Base-by-base conservation (phyloP, 1,139 yeast genomes). In the Geotrichum macrosporum region DNA sequence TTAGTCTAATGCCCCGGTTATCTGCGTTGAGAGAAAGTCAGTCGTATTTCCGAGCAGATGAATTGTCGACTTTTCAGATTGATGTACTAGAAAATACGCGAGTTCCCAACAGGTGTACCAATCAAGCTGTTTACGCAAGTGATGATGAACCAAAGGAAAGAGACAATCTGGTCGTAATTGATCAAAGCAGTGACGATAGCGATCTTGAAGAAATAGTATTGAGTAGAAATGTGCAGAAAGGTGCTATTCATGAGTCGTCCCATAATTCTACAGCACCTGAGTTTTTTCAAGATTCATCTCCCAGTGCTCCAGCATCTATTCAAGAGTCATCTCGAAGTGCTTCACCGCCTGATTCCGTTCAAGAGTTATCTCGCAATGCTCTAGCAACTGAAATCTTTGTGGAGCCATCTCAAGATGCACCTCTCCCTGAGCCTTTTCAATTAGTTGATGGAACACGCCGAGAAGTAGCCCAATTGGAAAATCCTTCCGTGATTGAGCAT, bases 141-240 rank as follows among this genome's bases (percentile, higher is more conserved):
- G 35, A 30, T 34, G 47, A 39, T 13, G 51, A 41, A 13, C 40
- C 38, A 15, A 49, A 37, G 18, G 37, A 24, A 15, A 16, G 37
- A n/a, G 47, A 29, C n/a, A 15, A n/a, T n/a, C 32, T 29, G 32
- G 32, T 29, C 26, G 31, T 50, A 6, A 43, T 50, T 24, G 40
- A 42, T 29, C 37, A 36, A 30, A 48, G 44, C 4, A 38, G 34
- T 26, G 19, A 21, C 15, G 45, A 35, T 15, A 21, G 15, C n/a
- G 15, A 21, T 15, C 21, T 9, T 34, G 9, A 10, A 13, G 36
- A 34, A n/a, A 21, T 12, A 10, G 13, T 34, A 13, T 24, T 24
- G 27, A 10, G 10, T 24, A 10, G 27, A 24, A 10, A 6, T 24
- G 27, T 10, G 6, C 27, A 6, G 10, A 10, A 24, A 24, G 10